phyloP scores from a whole-genome alignment of 768 basidiomycete genomes.

The Hygrocybe coccinea region DNA sequence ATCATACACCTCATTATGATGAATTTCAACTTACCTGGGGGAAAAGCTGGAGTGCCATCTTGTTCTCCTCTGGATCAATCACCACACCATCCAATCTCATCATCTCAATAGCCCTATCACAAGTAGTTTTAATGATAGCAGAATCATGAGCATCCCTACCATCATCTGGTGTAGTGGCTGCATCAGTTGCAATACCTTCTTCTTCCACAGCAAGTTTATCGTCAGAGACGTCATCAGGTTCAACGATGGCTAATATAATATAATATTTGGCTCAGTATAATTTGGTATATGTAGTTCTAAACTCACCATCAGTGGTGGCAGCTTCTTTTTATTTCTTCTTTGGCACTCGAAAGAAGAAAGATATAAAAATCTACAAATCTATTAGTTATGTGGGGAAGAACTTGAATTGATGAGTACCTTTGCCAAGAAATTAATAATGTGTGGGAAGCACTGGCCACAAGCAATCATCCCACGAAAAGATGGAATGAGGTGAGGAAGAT shows the following conservation, averaged over 20 bases:
- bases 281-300: not conserved
- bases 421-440: constrained; percentile 31
- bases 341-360: constrained; percentile 24
- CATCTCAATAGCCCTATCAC: constrained; percentile 8
- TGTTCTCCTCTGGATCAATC: constrained; percentile 7
- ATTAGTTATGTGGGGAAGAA: not conserved
- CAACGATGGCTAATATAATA: too few relatives aligned
- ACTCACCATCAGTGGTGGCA: too few relatives aligned
- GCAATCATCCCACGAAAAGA: constrained; percentile 18
- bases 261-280: not conserved
- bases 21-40: constrained; percentile 1
- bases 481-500: constrained; percentile 18
- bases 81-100: constrained; percentile 1
- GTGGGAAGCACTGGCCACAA: constrained; percentile 25
- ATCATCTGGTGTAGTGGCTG: constrained; percentile 9
- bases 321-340: constrained; percentile 15
- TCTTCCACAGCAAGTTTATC: constrained; percentile 10
- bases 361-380: constrained; percentile 20
- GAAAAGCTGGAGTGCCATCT: constrained; percentile 17
- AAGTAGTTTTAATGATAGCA: constrained; percentile 7
- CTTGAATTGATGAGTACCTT: constrained; percentile 22
- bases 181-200: constrained; percentile 1
- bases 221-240: constrained; percentile 3
- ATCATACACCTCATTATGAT: too few relatives aligned
- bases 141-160: constrained; percentile 19